Conservation (phyloP, 2,329 filamentous ascomycete species). For the Pleochaeta shiraiana region DNA sequence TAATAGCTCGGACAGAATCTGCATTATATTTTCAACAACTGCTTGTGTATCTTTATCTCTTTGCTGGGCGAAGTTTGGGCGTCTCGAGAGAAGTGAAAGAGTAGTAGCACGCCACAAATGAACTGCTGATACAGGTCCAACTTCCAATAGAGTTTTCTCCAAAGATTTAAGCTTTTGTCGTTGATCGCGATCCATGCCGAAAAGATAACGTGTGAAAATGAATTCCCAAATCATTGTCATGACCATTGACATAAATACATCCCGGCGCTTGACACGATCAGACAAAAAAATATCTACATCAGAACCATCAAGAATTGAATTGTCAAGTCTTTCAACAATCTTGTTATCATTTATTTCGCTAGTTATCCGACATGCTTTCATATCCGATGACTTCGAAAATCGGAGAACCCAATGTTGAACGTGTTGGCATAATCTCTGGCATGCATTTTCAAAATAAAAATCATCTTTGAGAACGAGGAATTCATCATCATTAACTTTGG, state of each 20-base stretch:
- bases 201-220: conserved; percentile 92
- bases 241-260: conserved; percentile 95
- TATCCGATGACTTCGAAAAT: conserved; percentile 95
- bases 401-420: conserved; percentile 95
- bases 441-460: conserved; percentile 87
- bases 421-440: conserved; percentile 85
- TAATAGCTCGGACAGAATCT: conserved; percentile 62
- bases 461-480: conserved; percentile 70
- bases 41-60: conserved; percentile 82
- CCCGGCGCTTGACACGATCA: conserved; percentile 71
- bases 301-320: conserved; percentile 79
- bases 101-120: conserved; percentile 96
- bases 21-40: conserved; percentile 79
- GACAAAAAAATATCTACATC: conserved; percentile 76
- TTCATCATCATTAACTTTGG: conserved; percentile 39
- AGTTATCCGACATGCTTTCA: conserved; percentile 64
- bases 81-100: conserved; percentile 64
- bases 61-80: conserved; percentile 60
- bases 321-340: conserved; percentile 84
- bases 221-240: conserved; percentile 99
- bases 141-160: conserved; percentile 76
- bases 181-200: conserved; percentile 96
- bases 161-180: conserved; percentile 91
- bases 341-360: conserved; percentile 78
- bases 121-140: conserved; percentile 72